Evolutionary conservation across 192 early-diverging fungal species (phyloP), one percentile per base, ranked within the genome.

Genomic region (Mortierella claussenii): DNA sequence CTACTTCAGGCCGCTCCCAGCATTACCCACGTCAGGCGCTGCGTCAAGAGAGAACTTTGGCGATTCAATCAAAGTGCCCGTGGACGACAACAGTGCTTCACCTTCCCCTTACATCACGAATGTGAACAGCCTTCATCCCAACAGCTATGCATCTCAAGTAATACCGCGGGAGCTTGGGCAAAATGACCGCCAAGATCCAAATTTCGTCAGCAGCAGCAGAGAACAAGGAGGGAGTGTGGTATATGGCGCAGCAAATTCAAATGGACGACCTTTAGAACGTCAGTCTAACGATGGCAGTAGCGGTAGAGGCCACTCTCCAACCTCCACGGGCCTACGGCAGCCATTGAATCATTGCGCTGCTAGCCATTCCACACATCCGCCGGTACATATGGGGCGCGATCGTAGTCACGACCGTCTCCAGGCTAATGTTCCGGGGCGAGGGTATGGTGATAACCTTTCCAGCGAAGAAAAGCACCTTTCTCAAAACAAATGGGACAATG

Each of bases 31-130:
- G 5, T n/a, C 40, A 6, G 4, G 44, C n/a, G 1, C 10, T 7
- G n/a, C 34, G 23, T 28, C 60, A 21, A 21, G 8, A n/a, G 1
- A 5, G 32, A 7, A 46, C 52, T 7, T 31, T 54, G 0, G 69
- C 63, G 54, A 73, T 8, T 43, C 46, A 17, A 65, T 73, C 20
- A 73, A 73, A 36, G 69, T 73, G 15, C 61, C 55, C 1, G 61
- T 73, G 2, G 61, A 56, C 3, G 69, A 73, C 17, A 49, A 64
- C 17, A 36, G 24, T 3, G 20, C 48, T 2, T 26, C 46, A 10
- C 47, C 31, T 27, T 58, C 55, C 2, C 27, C 60, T 17, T 18
- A 32, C 15, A 27, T 44, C 34, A n/a, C 30, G 13, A 73, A 42
- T 27, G 11, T 42, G 20, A 42, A 45, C 28, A 44, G 40, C 9